Base-by-base conservation (phyloP, 2,329 filamentous ascomycete genomes). In the Colletotrichum cuscutae region DNA sequence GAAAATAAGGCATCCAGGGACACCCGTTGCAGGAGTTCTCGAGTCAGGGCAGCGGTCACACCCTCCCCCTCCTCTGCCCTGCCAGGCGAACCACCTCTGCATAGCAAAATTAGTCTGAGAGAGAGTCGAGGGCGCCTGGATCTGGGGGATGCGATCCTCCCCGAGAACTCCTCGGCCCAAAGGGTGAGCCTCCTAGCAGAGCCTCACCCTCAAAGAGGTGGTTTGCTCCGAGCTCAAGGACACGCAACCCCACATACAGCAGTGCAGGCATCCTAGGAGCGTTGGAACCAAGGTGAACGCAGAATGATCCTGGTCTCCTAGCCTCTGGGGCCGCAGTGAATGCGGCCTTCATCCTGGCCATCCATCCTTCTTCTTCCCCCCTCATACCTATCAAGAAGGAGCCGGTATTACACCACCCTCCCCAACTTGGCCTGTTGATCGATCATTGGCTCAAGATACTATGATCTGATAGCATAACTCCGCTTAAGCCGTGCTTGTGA, bases 361-460 rank as follows among this genome's bases (percentile, higher is more conserved):
- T 15, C 30, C 30, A 24, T 52, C 24, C 32, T 28, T 11, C 32
- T 26, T 19, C 24, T 5, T 9, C 22, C 13, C 19, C 32, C 32
- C 59, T n/a, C 24, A 9, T 42, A 19, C 58, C 19, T 63, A 19
- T 46, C 28, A 46, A 32, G 11, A 46, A 61, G 59, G 12, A 8
- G 26, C 5, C 12, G 32, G 12, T 35, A 35, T n/a, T 15, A n/a
- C 42, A 32, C 26, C 26, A 49, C 30, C 22, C 58, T 37, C 42
- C 13, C 35, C 22, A 28, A 28, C 42, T 11, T 7, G 13, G 13
- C 24, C 13, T 49, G 24, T 13, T n/a, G 54, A 30, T 46, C 24
- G 32, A 22, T 60, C 24, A 71, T 71, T 71, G 68, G 68, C 30
- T 42, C 13, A 2, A 60, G 30, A 66, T 65, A 70, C 19, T 19